Evolutionary conservation across 257 asterid genomes (phyloP).

Genomic region (Avicennia marina): DNA sequence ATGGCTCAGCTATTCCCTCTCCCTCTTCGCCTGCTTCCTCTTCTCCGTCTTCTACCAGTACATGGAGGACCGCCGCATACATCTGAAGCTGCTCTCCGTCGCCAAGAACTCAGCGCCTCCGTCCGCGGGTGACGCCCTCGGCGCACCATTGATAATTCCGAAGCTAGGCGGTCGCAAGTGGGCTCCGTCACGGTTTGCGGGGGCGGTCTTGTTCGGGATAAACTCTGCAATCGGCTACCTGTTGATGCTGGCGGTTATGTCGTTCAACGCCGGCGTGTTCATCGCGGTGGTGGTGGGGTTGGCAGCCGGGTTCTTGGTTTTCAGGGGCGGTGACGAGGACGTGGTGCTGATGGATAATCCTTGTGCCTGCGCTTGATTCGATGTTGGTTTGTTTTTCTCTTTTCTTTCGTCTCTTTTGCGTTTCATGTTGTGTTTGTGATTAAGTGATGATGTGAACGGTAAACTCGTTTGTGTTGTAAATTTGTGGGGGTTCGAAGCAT

Average conservation of each 20-base stretch:
- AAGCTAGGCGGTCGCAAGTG: constrained; percentile 22
- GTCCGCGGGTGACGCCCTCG: no score
- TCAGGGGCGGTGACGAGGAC: constrained; percentile 40
- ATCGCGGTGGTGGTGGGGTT: constrained; percentile 51
- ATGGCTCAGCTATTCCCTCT: constrained; percentile 48
- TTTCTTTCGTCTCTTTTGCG: no score
- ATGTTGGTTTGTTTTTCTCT: no score
- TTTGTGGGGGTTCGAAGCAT: no score
- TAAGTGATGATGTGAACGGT: no score
- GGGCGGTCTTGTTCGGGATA: constrained; percentile 40
- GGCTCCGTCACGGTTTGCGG: constrained; percentile 28
- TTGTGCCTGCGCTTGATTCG: constrained; percentile 68
- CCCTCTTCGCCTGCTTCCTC: constrained; percentile 60
- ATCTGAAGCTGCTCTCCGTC: constrained; percentile 37
- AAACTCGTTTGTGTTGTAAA: no score
- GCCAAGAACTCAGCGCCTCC: constrained; percentile 9
- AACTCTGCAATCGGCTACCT: constrained; percentile 63
- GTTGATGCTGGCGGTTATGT: constrained; percentile 67
- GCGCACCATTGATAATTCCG: constrained; percentile 46
- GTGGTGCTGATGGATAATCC: constrained; percentile 35
- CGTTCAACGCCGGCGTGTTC: constrained; percentile 63
- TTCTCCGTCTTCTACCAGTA: constrained; percentile 73
- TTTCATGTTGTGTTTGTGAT: no score
- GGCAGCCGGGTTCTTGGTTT: constrained; percentile 45
- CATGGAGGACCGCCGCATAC: constrained; percentile 77